Conservation (phyloP, 306 rosid genomes). For the Pterocarpus santalinus region DNA sequence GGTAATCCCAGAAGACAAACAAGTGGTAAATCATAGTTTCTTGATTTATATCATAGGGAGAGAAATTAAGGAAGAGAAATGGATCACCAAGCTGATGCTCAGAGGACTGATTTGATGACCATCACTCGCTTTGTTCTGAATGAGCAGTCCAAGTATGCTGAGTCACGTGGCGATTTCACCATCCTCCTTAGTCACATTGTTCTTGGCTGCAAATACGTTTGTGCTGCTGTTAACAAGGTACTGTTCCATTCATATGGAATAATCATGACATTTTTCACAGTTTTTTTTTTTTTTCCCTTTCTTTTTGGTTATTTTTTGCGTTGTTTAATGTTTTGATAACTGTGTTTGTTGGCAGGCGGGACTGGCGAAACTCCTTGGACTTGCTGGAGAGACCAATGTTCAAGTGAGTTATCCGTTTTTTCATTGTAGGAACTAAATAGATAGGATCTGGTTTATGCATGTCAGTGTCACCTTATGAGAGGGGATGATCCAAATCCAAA, state of each 20-base stretch:
- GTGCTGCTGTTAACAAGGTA: slow-evolving; percentile 93
- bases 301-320: no score
- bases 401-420: slow-evolving; percentile 59
- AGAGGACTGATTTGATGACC: slow-evolving; percentile 92
- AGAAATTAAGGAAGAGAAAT: slow-evolving; percentile 46
- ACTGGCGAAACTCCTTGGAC: slow-evolving; percentile 89
- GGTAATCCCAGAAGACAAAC: slow-evolving; percentile 29
- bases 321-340: slow-evolving; percentile 1
- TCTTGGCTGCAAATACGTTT: slow-evolving; percentile 93
- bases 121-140: slow-evolving; percentile 86
- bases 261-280: neutral
- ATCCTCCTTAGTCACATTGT: slow-evolving; percentile 87
- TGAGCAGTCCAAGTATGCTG: slow-evolving; percentile 79
- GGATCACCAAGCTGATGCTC: slow-evolving; percentile 82
- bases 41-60: neutral
- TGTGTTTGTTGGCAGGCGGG: slow-evolving; percentile 73
- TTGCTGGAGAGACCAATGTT: slow-evolving; percentile 94
- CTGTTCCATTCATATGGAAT: neutral
- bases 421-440: neutral
- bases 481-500: no score
- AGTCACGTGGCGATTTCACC: slow-evolving; percentile 93
- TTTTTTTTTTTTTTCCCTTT: neutral
- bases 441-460: no score
- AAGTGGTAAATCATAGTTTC: neutral
- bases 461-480: no score